Base-by-base conservation (phyloP, 202 grass and related monocot species). In the Dendrocalamus latiflorus region DNA sequence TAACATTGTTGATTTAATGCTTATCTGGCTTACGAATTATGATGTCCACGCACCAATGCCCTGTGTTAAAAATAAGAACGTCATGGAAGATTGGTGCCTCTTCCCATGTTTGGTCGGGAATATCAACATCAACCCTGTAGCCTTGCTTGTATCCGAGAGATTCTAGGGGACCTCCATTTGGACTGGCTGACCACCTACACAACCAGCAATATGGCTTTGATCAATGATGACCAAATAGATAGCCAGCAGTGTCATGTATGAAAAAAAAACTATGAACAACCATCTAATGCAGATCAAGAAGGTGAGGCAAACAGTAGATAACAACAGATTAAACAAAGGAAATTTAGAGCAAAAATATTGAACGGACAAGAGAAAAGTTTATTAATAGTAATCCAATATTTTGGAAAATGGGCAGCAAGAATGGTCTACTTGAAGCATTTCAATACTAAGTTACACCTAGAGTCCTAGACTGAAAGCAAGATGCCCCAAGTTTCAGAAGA, bases 41-140 rank as follows among this genome's bases (percentile, higher is more conserved):
- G 30, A 21, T n/a, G 48, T 84, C 21, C 18, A 53, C 83, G 1
- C 79, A 95, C 96, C 93, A 98, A 66, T 98, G 96, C 38, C 96
- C 96, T 44, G 96, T 98, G 81, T 95, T 98, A 70, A 98, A 95
- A 49, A 98, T 87, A 54, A 98, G 89, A 92, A 95, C 74, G 81
- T 98, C 85, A 93, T 98, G 96, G 80, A 95, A 98, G 54, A 70
- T 83, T 50, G 65, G 85, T 86, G 93, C 87, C 53, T 93, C 81
- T 44, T 65, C 66, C 96, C 96, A 98, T 86, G 91, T 89, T 24
- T 89, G 93, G 12, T 95, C 96, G 8, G 96, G 87, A 81, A 93
- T 61, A 86, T 98, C 96, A 77, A 95, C 87, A 77, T 98, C 93
- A 75, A 98, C 74, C 82, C 89, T 90, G 76, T 92, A 90, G 57